Percentiles rank a stretch among this genome's conserved stretches.
These are phyloP conservation scores for Acorus calamus DNA, from an alignment of 106 monocot genomes.

Conservation along the genomic window DNA sequence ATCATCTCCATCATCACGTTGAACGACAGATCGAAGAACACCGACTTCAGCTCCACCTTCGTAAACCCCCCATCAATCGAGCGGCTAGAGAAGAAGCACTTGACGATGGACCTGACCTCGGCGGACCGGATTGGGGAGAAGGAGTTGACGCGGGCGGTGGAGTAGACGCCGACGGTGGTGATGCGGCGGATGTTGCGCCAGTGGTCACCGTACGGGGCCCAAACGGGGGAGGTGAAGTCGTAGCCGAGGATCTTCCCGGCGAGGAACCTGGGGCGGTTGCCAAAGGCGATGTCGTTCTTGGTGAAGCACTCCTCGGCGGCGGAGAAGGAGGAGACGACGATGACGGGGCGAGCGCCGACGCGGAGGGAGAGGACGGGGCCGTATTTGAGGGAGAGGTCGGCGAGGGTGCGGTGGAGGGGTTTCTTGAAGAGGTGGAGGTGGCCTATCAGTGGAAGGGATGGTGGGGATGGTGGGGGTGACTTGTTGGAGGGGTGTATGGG, in stretches of 20 bases:
- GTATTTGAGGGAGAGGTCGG: not conserved
- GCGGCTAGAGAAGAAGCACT: not conserved
- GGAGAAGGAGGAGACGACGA: not conserved
- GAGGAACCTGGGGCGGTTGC: not conserved
- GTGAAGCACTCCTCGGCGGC: slow-evolving; percentile 2
- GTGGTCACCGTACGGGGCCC: slow-evolving; percentile 12
- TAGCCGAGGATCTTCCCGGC: slow-evolving; percentile 1
- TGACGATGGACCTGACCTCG: not conserved
- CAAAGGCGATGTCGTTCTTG: slow-evolving; percentile 1
- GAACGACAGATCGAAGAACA: not conserved
- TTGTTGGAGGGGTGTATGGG: too few species aligned
- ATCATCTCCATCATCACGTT: too few species aligned
- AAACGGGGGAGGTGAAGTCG: slow-evolving; percentile 7
- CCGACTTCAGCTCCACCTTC: slow-evolving; percentile 8
- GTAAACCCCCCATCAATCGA: not conserved
- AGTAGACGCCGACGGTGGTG: too few species aligned
- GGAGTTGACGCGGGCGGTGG: not conserved
- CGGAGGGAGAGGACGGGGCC: too few species aligned
- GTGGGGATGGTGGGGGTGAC: not conserved
- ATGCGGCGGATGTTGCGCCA: not conserved
- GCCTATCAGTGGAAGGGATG: not conserved
- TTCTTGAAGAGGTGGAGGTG: slow-evolving; percentile 11
- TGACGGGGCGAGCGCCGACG: too few species aligned
- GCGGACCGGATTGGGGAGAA: not conserved
- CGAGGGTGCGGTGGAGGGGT: slow-evolving; percentile 5